Percentiles rank a stretch among this genome's conserved stretches.
These are phyloP conservation scores for Rosa lucieae DNA, from an alignment of 306 rosid genomes.

Conservation along the genomic window DNA sequence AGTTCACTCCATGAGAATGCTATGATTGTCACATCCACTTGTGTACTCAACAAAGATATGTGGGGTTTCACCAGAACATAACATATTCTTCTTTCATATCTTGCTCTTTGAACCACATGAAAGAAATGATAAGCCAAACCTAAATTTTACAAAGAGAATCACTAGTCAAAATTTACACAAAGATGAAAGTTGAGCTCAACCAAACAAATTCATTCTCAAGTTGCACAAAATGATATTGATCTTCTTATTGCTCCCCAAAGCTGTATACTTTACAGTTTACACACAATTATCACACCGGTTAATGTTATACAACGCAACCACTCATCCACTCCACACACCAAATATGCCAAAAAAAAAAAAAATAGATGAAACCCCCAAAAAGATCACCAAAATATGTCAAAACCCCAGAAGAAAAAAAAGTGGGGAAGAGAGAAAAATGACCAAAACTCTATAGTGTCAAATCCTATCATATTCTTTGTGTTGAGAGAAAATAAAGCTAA, in stretches of 20 bases:
- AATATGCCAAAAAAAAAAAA: constrained; percentile 21
- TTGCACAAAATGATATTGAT: background rate
- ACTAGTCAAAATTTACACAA: background rate
- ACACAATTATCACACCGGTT: constrained; percentile 23
- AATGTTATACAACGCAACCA: constrained; percentile 26
- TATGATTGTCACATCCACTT: background rate
- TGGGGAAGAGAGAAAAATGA: constrained; percentile 21
- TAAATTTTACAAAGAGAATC: background rate
- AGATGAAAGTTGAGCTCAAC: background rate
- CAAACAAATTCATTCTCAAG: background rate
- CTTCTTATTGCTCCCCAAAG: constrained; percentile 10
- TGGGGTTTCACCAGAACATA: background rate
- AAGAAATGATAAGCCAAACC: background rate
- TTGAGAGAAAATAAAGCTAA: constrained; percentile 24
- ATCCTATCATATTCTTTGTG: constrained; percentile 1
- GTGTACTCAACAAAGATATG: background rate
- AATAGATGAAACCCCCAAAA: constrained; percentile 27
- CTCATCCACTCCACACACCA: constrained; percentile 35
- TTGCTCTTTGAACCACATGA: background rate
- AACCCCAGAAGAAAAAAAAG: constrained; percentile 32
- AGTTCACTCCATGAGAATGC: background rate
- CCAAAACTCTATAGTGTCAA: constrained; percentile 18
- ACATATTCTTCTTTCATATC: background rate
- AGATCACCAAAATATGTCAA: constrained; percentile 23
- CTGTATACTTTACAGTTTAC: background rate